These are phyloP conservation scores for Trametes sp. DNA, from an alignment of 1,284 basidiomycete genomes.

Conservation along the genomic window DNA sequence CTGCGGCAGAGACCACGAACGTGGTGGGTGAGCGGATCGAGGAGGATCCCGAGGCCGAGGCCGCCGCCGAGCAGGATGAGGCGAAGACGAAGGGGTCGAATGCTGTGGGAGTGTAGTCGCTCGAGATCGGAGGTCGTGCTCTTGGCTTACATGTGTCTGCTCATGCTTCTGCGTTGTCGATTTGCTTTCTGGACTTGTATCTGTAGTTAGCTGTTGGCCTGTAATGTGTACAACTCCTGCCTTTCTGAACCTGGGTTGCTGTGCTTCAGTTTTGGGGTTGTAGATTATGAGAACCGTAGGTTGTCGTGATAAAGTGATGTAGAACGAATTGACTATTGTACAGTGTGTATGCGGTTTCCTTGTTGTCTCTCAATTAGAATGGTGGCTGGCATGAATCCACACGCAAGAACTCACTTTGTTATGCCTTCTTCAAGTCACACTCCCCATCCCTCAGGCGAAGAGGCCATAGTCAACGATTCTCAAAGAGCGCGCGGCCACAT, in stretches of 20 bases:
- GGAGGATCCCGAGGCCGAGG: constrained; percentile 83
- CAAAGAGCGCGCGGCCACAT: constrained; percentile 64
- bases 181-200: constrained; percentile 13
- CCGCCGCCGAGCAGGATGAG: constrained; percentile 56
- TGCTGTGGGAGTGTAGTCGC: background rate
- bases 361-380: no score
- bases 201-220: background rate
- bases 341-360: background rate
- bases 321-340: background rate
- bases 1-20: constrained; percentile 55
- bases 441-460: constrained; percentile 60
- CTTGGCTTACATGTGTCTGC: background rate
- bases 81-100: background rate
- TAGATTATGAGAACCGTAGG: no score
- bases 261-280: no score
- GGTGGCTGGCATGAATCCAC: background rate
- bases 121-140: background rate
- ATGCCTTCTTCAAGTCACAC: background rate
- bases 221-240: constrained; percentile 9
- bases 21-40: constrained; percentile 70
- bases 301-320: no score
- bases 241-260: no score
- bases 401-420: background rate
- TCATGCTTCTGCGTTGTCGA: background rate
- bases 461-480: constrained; percentile 76